These are phyloP conservation scores for Hypoxylon lienhwacheense DNA, from an alignment of 495 filamentous ascomycete species.

Conservation along the genomic window DNA sequence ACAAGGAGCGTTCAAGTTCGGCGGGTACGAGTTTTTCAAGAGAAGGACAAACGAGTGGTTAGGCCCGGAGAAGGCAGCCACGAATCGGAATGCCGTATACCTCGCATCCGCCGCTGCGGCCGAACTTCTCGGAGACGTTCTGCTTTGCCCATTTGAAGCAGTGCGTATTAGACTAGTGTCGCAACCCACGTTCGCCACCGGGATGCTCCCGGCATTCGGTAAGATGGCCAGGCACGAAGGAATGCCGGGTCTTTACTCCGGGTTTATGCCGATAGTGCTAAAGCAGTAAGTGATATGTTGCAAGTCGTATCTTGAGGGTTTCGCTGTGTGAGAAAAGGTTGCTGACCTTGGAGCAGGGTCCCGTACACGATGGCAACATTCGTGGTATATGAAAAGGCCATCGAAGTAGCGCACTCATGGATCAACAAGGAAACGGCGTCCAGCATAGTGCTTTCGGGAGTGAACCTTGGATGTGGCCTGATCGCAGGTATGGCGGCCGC, in stretches of 20 bases:
- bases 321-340: not conserved
- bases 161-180: slow-evolving; percentile 76
- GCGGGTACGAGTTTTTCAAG: slow-evolving; percentile 79
- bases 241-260: slow-evolving; percentile 71
- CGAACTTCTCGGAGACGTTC: slow-evolving; percentile 73
- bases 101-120: slow-evolving; percentile 68
- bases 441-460: slow-evolving; percentile 63
- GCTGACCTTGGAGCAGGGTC: slow-evolving; percentile 46
- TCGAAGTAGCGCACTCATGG: slow-evolving; percentile 64
- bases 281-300: slow-evolving; percentile 55
- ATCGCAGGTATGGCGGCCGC: slow-evolving; percentile 86
- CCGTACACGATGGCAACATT: slow-evolving; percentile 93
- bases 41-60: slow-evolving; percentile 67
- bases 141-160: slow-evolving; percentile 74
- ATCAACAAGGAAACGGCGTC: slow-evolving; percentile 64
- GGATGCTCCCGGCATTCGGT: slow-evolving; percentile 62
- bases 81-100: slow-evolving; percentile 72
- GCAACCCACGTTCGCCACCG: slow-evolving; percentile 65
- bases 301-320: slow-evolving; percentile 1
- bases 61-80: slow-evolving; percentile 64
- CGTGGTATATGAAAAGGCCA: slow-evolving; percentile 84
- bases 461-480: slow-evolving; percentile 82
- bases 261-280: slow-evolving; percentile 73
- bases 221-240: slow-evolving; percentile 70
- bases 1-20: slow-evolving; percentile 78